These are phyloP conservation scores for Populus hybrid DNA, from an alignment of 441 rosid genomes.

Conservation along the genomic window DNA sequence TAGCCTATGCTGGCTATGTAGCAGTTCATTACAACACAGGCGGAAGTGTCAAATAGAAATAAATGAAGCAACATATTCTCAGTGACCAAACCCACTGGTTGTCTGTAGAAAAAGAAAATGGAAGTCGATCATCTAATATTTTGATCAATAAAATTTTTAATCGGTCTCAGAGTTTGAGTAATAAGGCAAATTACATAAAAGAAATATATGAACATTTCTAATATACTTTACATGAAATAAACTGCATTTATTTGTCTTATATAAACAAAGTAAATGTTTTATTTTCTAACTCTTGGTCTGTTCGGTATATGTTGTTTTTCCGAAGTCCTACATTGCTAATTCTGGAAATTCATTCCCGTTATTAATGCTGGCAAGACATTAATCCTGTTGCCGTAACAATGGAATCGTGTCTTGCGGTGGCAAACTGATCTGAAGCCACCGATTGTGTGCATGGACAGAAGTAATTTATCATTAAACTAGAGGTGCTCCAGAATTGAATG, in stretches of 20 bases:
- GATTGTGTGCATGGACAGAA: background rate
- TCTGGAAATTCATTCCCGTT: slow-evolving; percentile 14
- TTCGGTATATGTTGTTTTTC: slow-evolving; percentile 11
- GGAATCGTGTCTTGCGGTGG: background rate
- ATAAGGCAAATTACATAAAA: too few species aligned
- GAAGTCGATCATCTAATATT: too few species aligned
- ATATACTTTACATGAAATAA: too few species aligned
- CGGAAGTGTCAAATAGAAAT: slow-evolving; percentile 5
- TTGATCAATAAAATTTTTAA: too few species aligned
- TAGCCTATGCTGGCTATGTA: background rate
- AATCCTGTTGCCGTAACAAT: background rate
- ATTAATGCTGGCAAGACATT: slow-evolving; percentile 14
- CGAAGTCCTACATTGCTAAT: background rate
- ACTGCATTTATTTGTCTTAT: too few species aligned
- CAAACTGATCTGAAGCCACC: background rate
- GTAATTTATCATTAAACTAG: background rate
- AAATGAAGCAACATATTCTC: background rate
- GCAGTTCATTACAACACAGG: background rate
- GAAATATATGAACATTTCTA: too few species aligned
- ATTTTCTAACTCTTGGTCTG: background rate
- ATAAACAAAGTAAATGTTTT: too few species aligned
- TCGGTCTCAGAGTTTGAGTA: too few species aligned
- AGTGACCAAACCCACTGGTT: background rate
- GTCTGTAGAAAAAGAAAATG: too few species aligned
- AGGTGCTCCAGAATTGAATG: background rate